Base-by-base conservation (phyloP, 352 stramenopile species). In the Globisporangium emineosum region DNA sequence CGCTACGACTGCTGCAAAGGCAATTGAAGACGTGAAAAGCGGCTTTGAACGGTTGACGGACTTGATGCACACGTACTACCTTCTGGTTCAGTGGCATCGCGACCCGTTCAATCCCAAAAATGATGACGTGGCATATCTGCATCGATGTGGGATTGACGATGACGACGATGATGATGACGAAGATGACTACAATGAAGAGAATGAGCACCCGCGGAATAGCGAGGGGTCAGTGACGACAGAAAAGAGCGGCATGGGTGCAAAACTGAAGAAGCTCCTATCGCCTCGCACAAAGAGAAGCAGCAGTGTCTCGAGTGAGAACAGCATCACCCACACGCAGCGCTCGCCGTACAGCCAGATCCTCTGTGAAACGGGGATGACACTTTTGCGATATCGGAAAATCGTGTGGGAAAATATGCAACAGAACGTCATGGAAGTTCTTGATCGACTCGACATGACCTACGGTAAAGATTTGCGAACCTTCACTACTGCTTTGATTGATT, bases 321-420 rank as follows among this genome's bases (percentile, higher is more conserved):
- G 52, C 32, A 29, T 43, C 19, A 37, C 40, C 19, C 17, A 21
- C 29, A 55, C 43, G 8, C 69, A 78, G 60, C 67, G 72, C 32
- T 83, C 75, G 15, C 67, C 73, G 10, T 91, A 93, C 57, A 83
- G 77, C 40, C 69, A 88, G 62, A 71, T 92, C 15, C 68, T 93
- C 35, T 90, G 85, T 52, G 83, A 91, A 60, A 93, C 83, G 0
- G 85, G 85, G 0, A 92, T 92, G 77, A 90, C 75, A 3, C 72
- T 93, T 42, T 54, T 90, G n/a, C 73, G 80, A 12, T 93, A 94
- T 51, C 76, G 87, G 27, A 90, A 90, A 35, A 88, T 96, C 53
- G 81, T 96, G 51, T 96, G 88, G 88, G 86, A 93, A 71, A 90
- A 76, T 56, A 93, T 96, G 74, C 86, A 96, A 43, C 83, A 92